Evolutionary conservation across 768 basidiomycete genomes (phyloP).

Genomic region (Phylloporus sp.): DNA sequence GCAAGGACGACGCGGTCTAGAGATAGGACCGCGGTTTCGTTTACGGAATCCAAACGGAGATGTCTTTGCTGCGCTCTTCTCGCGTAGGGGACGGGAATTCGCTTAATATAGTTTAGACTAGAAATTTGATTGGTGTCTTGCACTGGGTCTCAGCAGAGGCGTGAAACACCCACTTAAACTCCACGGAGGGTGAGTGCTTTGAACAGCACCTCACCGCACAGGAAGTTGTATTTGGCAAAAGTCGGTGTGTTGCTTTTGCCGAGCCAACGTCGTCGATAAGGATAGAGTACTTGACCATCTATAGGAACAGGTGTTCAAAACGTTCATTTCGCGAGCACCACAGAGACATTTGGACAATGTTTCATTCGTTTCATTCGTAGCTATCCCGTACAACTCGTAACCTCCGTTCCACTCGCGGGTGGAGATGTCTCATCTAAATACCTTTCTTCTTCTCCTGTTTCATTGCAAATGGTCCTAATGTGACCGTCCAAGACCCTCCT

Average conservation of each 20-base stretch:
- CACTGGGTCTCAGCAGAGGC: neutral
- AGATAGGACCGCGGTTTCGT: neutral
- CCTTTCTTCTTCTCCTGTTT: conserved; percentile 8
- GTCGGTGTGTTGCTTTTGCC: neutral
- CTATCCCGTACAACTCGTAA: conserved; percentile 24
- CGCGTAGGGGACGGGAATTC: conserved; percentile 5
- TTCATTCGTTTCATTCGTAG: conserved; percentile 38
- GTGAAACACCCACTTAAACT: conserved; percentile 13
- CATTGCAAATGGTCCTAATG: conserved; percentile 8
- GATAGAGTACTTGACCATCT: no score
- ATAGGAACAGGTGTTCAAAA: no score
- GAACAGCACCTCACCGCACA: neutral
- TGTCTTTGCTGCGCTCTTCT: conserved; percentile 8
- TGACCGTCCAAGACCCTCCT: conserved; percentile 22
- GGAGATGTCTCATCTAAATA: conserved; percentile 13
- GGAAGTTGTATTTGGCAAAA: neutral
- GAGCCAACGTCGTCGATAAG: neutral
- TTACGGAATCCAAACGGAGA: conserved; percentile 15
- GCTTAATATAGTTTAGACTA: conserved; percentile 16
- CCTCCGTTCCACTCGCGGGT: conserved; percentile 17
- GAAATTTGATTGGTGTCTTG: neutral
- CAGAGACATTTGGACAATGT: conserved; percentile 15
- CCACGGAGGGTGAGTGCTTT: conserved; percentile 1
- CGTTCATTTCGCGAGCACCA: neutral
- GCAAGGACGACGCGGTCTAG: neutral